Evolutionary conservation across 192 early-diverging fungal species (phyloP), one percentile per base, ranked within the genome.

Genomic region (Helicostylum pulchrum): DNA sequence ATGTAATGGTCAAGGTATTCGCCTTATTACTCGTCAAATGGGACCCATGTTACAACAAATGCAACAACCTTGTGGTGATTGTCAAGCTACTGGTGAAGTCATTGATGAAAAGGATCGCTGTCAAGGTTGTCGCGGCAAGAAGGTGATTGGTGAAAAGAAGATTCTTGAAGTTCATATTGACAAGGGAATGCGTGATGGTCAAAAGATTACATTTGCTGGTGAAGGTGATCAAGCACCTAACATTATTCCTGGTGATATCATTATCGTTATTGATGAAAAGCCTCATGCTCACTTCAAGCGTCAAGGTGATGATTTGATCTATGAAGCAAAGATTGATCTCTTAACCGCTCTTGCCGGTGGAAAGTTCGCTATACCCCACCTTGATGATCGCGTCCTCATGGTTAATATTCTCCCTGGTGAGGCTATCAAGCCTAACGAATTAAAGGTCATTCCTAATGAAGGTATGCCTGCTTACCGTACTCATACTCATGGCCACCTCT

Each of bases 11-110:
- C 85, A 89, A 57, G 98, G 98, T 80, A 79, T 96, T 62, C 90
- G 90, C 78, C 79, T 96, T 23, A 85, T 90, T 60, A 81, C 96
- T 62, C 82, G 96, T 52, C 94, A 98, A 74, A 90, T 99, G 80
- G 98, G 98, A 23, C 98, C 98, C 19, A 98, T 99, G 96, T 90
- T 99, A 61, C 98, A 99, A 84, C 98, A 98, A 82, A 93, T 98
- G 80, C 98, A 99, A 78, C 94, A 97, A 75, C 87, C 93, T 30
- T 99, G 98, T 80, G 79, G 78, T 36, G 86, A 88, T 48, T 99
- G 98, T 80, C 79, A 85, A 53, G 98, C 94, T 62, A 84, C 87
- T 63, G 96, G 98, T 65, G 89, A 96, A 70, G 84, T 91, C 65
- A 95, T 99, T 63, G 85, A 88, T 57, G 85, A 90, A 52, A 94